Percentiles rank a stretch among this genome's conserved stretches.
Evolutionary conservation across 2,329 filamentous ascomycete genomes (phyloP).

Genomic region (Elsinoe australis): DNA sequence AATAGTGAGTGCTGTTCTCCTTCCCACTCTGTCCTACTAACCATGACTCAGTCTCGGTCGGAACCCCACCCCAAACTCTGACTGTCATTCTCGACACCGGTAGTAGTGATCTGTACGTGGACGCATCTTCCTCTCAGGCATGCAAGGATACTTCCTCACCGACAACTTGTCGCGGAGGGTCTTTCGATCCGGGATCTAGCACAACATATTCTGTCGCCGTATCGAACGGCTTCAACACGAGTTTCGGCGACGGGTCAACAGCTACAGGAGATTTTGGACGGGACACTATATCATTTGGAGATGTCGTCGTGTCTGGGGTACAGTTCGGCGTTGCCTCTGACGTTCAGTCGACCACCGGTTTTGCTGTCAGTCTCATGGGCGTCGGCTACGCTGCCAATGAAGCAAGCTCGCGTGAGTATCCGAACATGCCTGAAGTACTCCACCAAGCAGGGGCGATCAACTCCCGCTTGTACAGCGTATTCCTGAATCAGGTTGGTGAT

Average conservation of each 20-base stretch:
- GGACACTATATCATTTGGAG: conserved; percentile 27
- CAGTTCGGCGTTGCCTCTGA: conserved; percentile 28
- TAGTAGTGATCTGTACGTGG: conserved; percentile 30
- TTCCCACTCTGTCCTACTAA: not conserved
- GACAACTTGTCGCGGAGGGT: conserved; percentile 27
- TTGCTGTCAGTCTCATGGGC: conserved; percentile 29
- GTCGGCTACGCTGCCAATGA: conserved; percentile 28
- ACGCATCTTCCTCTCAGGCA: conserved; percentile 24
- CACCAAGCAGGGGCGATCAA: conserved; percentile 27
- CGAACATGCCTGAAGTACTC: conserved; percentile 30
- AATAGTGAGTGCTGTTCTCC: conserved; percentile 21
- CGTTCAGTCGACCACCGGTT: conserved; percentile 26
- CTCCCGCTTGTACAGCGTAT: conserved; percentile 28
- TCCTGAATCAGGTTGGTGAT: conserved; percentile 26
- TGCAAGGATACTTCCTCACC: conserved; percentile 22
- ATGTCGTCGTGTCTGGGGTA: conserved; percentile 25
- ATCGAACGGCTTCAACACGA: conserved; percentile 26
- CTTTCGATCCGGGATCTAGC: conserved; percentile 25
- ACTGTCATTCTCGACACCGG: conserved; percentile 31
- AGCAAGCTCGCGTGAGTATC: conserved; percentile 24
- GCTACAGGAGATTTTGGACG: conserved; percentile 25
- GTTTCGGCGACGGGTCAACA: conserved; percentile 27
- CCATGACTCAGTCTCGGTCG: conserved; percentile 25
- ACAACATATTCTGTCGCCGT: conserved; percentile 25
- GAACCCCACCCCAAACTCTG: conserved; percentile 29